Base-by-base conservation (phyloP, 148 eudicot genomes). In the Camellia sinensis region DNA sequence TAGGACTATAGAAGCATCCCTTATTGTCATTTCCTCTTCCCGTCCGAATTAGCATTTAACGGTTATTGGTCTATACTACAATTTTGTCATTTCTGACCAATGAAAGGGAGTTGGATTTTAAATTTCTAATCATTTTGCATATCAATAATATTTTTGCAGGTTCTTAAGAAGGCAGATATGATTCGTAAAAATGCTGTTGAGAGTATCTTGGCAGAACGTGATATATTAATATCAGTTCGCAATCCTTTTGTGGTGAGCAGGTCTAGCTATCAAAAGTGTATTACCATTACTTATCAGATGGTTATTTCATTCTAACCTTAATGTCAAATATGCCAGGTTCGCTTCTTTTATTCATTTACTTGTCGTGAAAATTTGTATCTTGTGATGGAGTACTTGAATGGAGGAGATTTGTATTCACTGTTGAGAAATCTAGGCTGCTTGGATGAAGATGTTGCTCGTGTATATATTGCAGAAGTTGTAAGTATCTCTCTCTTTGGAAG, bases 111-210 rank as follows among this genome's bases (percentile, higher is more conserved):
- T 64, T 22, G 19, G 22, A 67, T 22, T 29, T 29, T 29, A 29
- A 29, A 29, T 29, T 29, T 53, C 57, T 74, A 54, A 74, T 54
- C 17, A 41, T 74, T 10, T 21, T 80, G 69, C 56, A 41, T 41
- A 11, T 71, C 15, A 6, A 65, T 65, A 41, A 44, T 45, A 62
- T 41, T 62, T 22, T 74, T 87, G 78, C 87, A 96, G 99, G 98
- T 96, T 67, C 86, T 96, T 54, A 90, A 87, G 76, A 96, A 96
- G 86, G 99, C 99, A 52, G 99, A 96, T 83, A 96, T 94, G 99
- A 90, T 96, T 57, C 92, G 98, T 56, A 96, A 96, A 89, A 96
- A 96, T 90, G 98, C 99, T 62, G 99, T 96, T 65, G 99, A 96
- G 87, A 96, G 99, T 89, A 96, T 96, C 80, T 87, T 96, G 87